Base-by-base conservation (phyloP, 1,284 basidiomycete genomes). In the Quambalaria eucalypti region DNA sequence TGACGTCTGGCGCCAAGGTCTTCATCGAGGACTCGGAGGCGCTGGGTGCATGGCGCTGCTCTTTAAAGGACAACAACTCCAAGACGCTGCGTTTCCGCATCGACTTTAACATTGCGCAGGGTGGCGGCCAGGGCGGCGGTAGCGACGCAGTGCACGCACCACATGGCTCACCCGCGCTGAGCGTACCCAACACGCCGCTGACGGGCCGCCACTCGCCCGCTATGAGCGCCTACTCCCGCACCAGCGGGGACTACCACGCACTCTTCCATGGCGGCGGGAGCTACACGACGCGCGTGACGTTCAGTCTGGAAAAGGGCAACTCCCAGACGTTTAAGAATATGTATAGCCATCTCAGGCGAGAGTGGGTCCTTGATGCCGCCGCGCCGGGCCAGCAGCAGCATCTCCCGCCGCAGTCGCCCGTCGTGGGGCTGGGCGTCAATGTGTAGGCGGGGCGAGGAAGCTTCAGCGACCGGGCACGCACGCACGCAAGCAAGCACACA, bases 1-100 rank as follows among this genome's bases (percentile, higher is more conserved):
- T 85, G 59, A 77, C 77, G 47, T 79, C 87, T 44, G 87, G 87
- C 5, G 81, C 87, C 10, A 71, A 78, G 9, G 79, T 90, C 23
- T 78, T 83, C n/a, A 77, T 86, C 33, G 84, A 85, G 57, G 82
- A 85, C 59, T 57, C 61, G 30, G 63, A 66, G 48, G 62, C 68
- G 52, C 63, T 66, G 29, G 64, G 62, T 19, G 61, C 64, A 25
- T 59, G 68, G 51, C 66, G 63, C 47, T 70, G 68, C 53, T 60
- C 53, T 23, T 48, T 70, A 33, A 46, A 55, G 16, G 46, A 51
- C n/a, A 59, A 61, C 8, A 54, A 61, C 1, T 56, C 59, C 57
- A 71, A 69, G 54, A 65, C 68, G 19, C 50, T 74, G 54, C 68
- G 71, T 4, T 74, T 74, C 63, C 60, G 70, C 10, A 67, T 74